Evolutionary conservation across 192 early-diverging fungal genomes (phyloP).

Genomic region (Geosiphon pyriformis): DNA sequence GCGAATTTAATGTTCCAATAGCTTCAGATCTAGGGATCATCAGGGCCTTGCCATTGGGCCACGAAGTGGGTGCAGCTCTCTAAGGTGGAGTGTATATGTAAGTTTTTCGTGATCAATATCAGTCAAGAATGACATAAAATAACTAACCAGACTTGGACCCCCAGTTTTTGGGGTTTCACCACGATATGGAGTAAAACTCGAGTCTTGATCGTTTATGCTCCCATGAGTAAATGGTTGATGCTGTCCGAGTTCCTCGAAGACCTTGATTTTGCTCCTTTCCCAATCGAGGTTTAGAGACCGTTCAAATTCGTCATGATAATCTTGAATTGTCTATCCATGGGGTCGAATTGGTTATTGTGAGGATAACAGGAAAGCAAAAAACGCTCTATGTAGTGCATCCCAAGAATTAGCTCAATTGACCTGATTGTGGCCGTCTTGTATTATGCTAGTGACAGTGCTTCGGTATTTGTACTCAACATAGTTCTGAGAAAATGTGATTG

Average conservation of each 20-base stretch:
- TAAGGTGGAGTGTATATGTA: neutral
- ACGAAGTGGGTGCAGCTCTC: neutral
- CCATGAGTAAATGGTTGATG: slow-evolving; percentile 31
- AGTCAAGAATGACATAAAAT: neutral
- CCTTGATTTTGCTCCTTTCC: slow-evolving; percentile 62
- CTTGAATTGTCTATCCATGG: slow-evolving; percentile 48
- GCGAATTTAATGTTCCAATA: neutral
- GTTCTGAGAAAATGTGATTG: neutral
- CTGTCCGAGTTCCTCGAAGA: slow-evolving; percentile 85
- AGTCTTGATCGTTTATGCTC: no score
- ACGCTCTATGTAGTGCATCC: no score
- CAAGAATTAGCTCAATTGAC: neutral
- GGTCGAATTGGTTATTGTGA: no score
- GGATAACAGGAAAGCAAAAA: no score
- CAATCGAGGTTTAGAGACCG: slow-evolving; percentile 57
- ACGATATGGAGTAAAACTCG: no score
- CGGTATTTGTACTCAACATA: slow-evolving; percentile 19
- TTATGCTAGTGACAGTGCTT: slow-evolving; percentile 13
- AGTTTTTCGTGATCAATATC: neutral
- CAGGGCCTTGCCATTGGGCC: neutral
- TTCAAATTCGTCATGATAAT: slow-evolving; percentile 62
- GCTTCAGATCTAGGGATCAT: slow-evolving; percentile 3
- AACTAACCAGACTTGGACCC: neutral
- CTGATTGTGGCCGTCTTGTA: slow-evolving; percentile 21
- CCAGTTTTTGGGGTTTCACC: neutral